phyloP scores from a whole-genome alignment of 208 protist genomes.

The Crithidia bombi region DNA sequence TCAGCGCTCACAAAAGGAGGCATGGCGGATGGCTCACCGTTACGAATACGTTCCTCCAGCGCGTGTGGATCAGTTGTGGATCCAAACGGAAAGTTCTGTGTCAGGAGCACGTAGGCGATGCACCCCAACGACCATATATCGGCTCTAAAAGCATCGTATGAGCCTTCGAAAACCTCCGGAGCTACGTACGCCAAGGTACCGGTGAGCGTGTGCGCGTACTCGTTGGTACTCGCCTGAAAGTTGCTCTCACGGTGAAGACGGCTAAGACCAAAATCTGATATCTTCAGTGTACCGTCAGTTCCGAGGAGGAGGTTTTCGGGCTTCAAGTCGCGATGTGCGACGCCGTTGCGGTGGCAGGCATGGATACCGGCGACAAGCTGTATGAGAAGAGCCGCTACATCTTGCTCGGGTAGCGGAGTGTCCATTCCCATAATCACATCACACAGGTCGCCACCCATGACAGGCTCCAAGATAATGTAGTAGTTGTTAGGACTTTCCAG shows the following conservation, averaged over 20 bases:
- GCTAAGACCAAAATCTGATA: conserved; percentile 90
- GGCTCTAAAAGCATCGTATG: conserved; percentile 84
- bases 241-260: conserved; percentile 78
- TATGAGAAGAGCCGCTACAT: conserved; percentile 69
- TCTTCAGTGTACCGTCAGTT: conserved; percentile 73
- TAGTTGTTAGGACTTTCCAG: conserved; percentile 85
- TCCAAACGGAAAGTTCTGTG: conserved; percentile 89
- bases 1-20: conserved; percentile 58
- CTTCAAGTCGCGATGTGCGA: conserved; percentile 95
- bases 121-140: conserved; percentile 91
- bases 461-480: conserved; percentile 90
- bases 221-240: conserved; percentile 56
- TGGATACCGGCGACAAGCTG: conserved; percentile 77
- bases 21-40: conserved; percentile 55
- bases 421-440: conserved; percentile 70
- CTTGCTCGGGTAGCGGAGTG: conserved; percentile 56
- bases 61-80: conserved; percentile 50
- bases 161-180: conserved; percentile 77
- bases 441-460: conserved; percentile 86
- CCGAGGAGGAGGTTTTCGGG: conserved; percentile 94
- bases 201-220: conserved; percentile 78
- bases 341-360: conserved; percentile 77
- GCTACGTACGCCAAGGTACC: conserved; percentile 86
- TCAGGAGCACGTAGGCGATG: conserved; percentile 84
- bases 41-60: conserved; percentile 61